These are phyloP conservation scores for Isoetes engelmannii DNA, from an alignment of 83 land plant species.

Conservation along the genomic window DNA sequence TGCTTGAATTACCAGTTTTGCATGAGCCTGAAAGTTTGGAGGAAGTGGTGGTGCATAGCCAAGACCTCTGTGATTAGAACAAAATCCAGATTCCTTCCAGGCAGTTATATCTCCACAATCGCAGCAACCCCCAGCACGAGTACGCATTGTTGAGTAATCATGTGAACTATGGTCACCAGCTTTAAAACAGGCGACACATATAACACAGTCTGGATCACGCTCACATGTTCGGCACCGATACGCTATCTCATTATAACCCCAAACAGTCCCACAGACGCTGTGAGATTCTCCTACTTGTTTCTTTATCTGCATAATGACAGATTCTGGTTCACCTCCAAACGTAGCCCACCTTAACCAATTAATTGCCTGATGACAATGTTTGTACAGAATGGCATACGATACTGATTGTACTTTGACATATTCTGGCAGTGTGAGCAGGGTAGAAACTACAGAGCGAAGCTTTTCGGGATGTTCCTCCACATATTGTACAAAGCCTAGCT, in stretches of 20 bases:
- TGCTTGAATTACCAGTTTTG: slow-evolving; percentile 59
- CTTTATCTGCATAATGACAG: slow-evolving; percentile 30
- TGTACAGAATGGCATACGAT: slow-evolving; percentile 16
- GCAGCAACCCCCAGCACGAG: slow-evolving; percentile 89
- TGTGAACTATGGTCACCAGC: slow-evolving; percentile 76
- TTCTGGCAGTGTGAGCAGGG: slow-evolving; percentile 16
- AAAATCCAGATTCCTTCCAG: slow-evolving; percentile 92
- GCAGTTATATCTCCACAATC: slow-evolving; percentile 99
- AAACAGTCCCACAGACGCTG: slow-evolving; percentile 96
- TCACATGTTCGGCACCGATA: slow-evolving; percentile 91
- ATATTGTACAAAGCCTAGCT: slow-evolving; percentile 18
- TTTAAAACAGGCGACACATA: slow-evolving; percentile 93
- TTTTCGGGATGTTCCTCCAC: slow-evolving; percentile 1
- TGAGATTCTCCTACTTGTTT: slow-evolving; percentile 41
- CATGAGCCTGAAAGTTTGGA: slow-evolving; percentile 28
- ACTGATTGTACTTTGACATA: slow-evolving; percentile 3
- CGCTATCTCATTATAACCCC: slow-evolving; percentile 85
- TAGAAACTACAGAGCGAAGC: slow-evolving; percentile 8
- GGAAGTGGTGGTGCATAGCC: slow-evolving; percentile 72
- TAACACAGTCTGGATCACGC: slow-evolving; percentile 93
- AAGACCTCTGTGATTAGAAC: slow-evolving; percentile 76
- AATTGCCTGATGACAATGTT: slow-evolving; percentile 45
- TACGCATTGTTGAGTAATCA: slow-evolving; percentile 83
- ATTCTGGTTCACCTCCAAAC: slow-evolving; percentile 64
- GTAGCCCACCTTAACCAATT: slow-evolving; percentile 77